Evolutionary conservation across 108 stramenopile species (phyloP), one percentile per base, ranked within the genome.

Genomic region (Phaeodactylum tricornutum): DNA sequence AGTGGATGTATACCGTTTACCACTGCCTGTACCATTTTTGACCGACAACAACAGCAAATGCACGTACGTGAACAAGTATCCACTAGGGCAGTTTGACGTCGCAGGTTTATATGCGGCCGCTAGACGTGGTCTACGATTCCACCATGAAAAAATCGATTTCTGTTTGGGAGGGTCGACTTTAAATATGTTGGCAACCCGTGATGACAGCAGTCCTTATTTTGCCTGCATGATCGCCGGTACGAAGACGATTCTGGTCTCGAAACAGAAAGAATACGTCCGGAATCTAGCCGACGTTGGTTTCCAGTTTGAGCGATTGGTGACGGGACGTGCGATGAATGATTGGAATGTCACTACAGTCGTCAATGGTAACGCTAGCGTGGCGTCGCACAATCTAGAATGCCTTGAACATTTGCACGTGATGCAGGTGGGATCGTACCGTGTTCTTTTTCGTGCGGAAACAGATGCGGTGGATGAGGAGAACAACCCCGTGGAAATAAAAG

Each of bases 281-380:
- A 48, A 54, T 36, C 21, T 30, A 3, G 34, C 61, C 16, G 61
- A 47, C 29, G 16, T 12, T 17, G 61, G 61, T 11, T 62, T 55
- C 41, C 61, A 62, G 39, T 62, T 62, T 34, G 54, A 55, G 30
- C 61, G 61, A 4, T 24, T 62, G 14, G 20, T 54, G 31, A 62
- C 61, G 1, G 61, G 61, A 12, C 12, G 31, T 5, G n/a, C 4
- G 20, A 45, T 53, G 30, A 21, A 46, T 9, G 6, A 36, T 15
- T 22, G 17, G 24, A 51, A 53, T n/a, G 51, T 46, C 9, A 19
- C 31, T 15, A 4, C 17, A 8, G n/a, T 25, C n/a, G 26, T 25
- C 2, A n/a, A n/a, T n/a, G n/a, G n/a, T n/a, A n/a, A n/a, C n/a
- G n/a, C n/a, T n/a, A n/a, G n/a, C n/a, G n/a, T n/a, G n/a, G n/a